Evolutionary conservation across 176 grass and related monocot species (phyloP), one percentile per base, ranked within the genome.

Genomic region (Musa troglodytarum): DNA sequence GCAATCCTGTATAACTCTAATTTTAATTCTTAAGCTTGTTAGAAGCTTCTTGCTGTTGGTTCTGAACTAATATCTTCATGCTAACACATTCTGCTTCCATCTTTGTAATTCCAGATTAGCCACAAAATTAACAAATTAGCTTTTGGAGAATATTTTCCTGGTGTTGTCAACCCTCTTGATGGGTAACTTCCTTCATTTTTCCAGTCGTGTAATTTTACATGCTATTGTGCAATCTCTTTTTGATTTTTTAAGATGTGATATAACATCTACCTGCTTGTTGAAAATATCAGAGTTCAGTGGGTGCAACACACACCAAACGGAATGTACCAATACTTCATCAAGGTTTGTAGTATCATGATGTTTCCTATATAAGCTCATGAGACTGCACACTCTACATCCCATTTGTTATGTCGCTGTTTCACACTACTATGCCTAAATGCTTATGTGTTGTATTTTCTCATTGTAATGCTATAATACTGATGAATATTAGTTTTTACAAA

Each of bases 301-400:
- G 55, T 85, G 52, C 95, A 99, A 74, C 86, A 82, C 71, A 76
- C 83, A 52, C 86, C 86, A 49, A 91, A 93, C 88, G 95, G 95
- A 81, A 92, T 99, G 95, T 94, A 94, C 65, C 95, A 94, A 65
- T 99, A 99, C 73, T 94, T 94, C 76, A 75, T 99, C 76, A 99
- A 99, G 95, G 95, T 99, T 81, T 64, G 81, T 82, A 50, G 72
- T 43, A 43, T 43, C 77, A 21, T 83, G 8, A 70, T 62, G 12
- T 54, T 54, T 73, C 23, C 14, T 73, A 43, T 43, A 6, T 43
- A 43, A 43, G 34, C 6, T 43, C 34, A 43, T 43, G 34, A 43
- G 34, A 43, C 34, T 43, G 34, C 34, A 43, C 34, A 43, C 4
- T 6, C 34, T 43, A 43, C 34, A 43, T 43, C 34, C 34, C 6